Percentiles rank a stretch among this genome's conserved stretches.
These are phyloP conservation scores for Porogramme epimiltina DNA, from an alignment of 1,284 basidiomycete species.

Conservation along the genomic window DNA sequence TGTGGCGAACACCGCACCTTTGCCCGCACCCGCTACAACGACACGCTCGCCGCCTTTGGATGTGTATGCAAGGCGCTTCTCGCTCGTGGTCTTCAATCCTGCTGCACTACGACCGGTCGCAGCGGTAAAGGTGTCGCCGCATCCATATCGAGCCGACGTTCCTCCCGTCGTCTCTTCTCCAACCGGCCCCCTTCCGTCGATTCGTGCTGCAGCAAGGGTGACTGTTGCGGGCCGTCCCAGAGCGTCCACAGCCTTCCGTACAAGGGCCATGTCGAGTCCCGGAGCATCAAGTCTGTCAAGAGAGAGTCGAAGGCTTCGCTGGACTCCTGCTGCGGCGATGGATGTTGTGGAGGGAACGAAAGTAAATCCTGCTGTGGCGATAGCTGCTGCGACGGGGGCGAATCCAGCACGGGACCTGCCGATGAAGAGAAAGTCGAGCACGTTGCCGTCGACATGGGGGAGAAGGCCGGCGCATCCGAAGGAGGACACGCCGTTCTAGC, in stretches of 20 bases:
- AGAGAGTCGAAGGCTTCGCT: constrained; percentile 6
- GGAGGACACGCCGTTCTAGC: constrained; percentile 27
- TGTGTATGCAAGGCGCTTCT: constrained; percentile 33
- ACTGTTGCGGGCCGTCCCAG: constrained; percentile 6
- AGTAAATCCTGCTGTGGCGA: constrained; percentile 29
- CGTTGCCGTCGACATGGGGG: constrained; percentile 20
- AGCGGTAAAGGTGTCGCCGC: constrained; percentile 9
- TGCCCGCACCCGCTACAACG: constrained; percentile 30
- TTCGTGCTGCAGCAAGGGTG: constrained; percentile 25
- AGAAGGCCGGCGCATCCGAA: constrained; percentile 9
- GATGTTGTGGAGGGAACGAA: constrained; percentile 26
- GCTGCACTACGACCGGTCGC: constrained; percentile 23
- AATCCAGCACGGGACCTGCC: constrained; percentile 33
- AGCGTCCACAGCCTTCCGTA: constrained; percentile 15
- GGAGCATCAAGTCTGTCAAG: constrained; percentile 1
- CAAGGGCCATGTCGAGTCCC: constrained; percentile 12
- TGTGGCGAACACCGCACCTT: constrained; percentile 31
- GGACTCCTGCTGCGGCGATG: constrained; percentile 23
- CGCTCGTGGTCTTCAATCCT: constrained; percentile 31
- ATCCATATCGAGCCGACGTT: constrained; percentile 9
- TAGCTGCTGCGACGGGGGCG: constrained; percentile 21
- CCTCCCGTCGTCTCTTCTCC: constrained; percentile 10
- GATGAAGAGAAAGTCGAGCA: constrained; percentile 16
- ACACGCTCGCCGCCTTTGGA: constrained; percentile 32
- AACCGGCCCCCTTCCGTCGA: constrained; percentile 15